Conservation (phyloP, 805 yeast genomes). For the Spathaspora boniae region DNA sequence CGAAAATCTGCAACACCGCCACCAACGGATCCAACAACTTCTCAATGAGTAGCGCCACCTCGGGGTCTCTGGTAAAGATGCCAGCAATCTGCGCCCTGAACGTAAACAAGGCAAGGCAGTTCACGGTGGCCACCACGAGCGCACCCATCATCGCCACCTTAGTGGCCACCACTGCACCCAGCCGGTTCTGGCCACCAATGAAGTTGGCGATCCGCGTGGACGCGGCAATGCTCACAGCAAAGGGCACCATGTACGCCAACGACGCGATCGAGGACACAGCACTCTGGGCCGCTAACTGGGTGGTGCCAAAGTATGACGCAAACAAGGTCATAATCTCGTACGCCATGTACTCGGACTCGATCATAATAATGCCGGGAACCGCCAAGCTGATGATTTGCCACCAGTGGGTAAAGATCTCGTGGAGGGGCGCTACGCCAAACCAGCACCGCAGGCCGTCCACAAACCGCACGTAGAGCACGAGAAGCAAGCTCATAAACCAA, state of each 20-base stretch:
- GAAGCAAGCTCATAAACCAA: conserved; percentile 36
- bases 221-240: conserved; percentile 43
- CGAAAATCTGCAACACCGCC: conserved; percentile 63
- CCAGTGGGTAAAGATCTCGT: conserved; percentile 35
- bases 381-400: conserved; percentile 34
- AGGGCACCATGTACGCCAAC: conserved; percentile 43
- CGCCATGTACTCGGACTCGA: conserved; percentile 44
- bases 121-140: conserved; percentile 26
- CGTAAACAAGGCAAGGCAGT: conserved; percentile 44
- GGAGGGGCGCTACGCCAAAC: conserved; percentile 51
- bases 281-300: conserved; percentile 49
- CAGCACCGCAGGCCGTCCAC: conserved; percentile 70
- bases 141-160: conserved; percentile 29
- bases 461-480: conserved; percentile 36
- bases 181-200: conserved; percentile 40
- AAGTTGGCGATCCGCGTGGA: conserved; percentile 44
- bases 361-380: conserved; percentile 44
- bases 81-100: conserved; percentile 49
- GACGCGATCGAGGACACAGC: conserved; percentile 47
- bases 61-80: conserved; percentile 60
- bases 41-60: conserved; percentile 51
- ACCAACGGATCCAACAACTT: conserved; percentile 56
- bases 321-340: conserved; percentile 45
- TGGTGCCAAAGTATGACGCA: conserved; percentile 47
- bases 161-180: conserved; percentile 35